phyloP scores from a whole-genome alignment of 495 filamentous ascomycete species.

The Friedmanniomyces simplex region DNA sequence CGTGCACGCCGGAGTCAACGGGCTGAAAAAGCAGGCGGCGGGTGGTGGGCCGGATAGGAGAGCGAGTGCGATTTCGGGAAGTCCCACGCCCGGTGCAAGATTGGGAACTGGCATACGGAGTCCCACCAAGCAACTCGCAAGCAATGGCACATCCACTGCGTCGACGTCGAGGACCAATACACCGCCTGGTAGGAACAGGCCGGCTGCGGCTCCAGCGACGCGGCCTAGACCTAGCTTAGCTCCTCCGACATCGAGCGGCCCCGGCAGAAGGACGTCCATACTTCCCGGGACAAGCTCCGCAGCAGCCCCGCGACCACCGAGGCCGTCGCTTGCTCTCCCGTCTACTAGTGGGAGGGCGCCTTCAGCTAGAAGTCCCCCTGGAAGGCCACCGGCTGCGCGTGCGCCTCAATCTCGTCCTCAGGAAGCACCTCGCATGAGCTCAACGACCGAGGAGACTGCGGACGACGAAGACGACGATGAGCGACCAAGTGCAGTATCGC shows the following conservation, averaged over 20 bases:
- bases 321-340: conserved; percentile 22
- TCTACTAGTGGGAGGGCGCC: neutral
- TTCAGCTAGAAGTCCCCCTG: conserved; percentile 20
- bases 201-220: conserved; percentile 31
- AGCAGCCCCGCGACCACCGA: conserved; percentile 27
- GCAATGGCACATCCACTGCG: conserved; percentile 45
- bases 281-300: conserved; percentile 10
- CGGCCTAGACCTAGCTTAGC: conserved; percentile 44
- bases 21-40: conserved; percentile 17
- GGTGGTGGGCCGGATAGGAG: conserved; percentile 6
- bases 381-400: conserved; percentile 4
- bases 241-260: conserved; percentile 1
- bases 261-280: conserved; percentile 7
- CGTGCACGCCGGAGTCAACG: conserved; percentile 15
- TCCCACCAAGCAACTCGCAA: conserved; percentile 60
- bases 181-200: conserved; percentile 36
- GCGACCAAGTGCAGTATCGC: conserved; percentile 1
- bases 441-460: conserved; percentile 16
- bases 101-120: conserved; percentile 40
- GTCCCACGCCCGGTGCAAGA: conserved; percentile 22
- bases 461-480: conserved; percentile 10
- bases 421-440: conserved; percentile 3
- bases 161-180: conserved; percentile 51
- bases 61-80: conserved; percentile 9
- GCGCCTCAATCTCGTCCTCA: neutral